Conservation (phyloP, 148 eudicot species). For the Polygonum maritimum region DNA sequence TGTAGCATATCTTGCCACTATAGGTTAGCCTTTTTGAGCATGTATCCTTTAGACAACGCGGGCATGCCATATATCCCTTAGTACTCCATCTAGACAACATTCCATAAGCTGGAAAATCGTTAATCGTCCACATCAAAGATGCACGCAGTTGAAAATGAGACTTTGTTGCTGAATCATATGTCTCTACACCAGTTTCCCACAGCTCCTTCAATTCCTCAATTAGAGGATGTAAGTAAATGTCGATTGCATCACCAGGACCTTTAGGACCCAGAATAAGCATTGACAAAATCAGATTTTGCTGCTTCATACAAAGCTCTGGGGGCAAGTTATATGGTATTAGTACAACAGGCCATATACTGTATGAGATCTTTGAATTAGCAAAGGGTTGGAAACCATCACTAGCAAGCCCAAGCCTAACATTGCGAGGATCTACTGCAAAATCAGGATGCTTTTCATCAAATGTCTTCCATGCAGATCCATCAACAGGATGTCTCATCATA, state of each 20-base stretch:
- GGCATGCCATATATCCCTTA: background rate
- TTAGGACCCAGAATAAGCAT: slow-evolving; percentile 18
- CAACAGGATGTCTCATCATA: background rate
- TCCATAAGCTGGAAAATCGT: slow-evolving; percentile 25
- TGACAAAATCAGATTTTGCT: slow-evolving; percentile 9
- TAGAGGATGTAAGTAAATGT: slow-evolving; percentile 17
- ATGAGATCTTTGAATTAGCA: background rate
- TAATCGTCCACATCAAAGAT: slow-evolving; percentile 22
- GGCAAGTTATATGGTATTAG: slow-evolving; percentile 12
- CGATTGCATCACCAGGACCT: slow-evolving; percentile 16
- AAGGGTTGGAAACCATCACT: slow-evolving; percentile 21
- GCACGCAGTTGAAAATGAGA: slow-evolving; percentile 12
- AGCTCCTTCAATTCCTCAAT: slow-evolving; percentile 20
- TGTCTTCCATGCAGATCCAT: slow-evolving; percentile 15
- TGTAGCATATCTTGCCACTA: slow-evolving; percentile 6
- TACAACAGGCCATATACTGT: slow-evolving; percentile 15
- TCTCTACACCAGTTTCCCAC: slow-evolving; percentile 17
- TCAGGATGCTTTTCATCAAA: background rate
- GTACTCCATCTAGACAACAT: slow-evolving; percentile 25
- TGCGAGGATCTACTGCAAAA: slow-evolving; percentile 17
- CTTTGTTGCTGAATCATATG: slow-evolving; percentile 16
- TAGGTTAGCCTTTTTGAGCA: background rate
- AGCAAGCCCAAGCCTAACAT: slow-evolving; percentile 16
- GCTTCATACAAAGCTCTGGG: slow-evolving; percentile 5
- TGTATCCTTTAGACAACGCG: background rate